Base-by-base conservation (phyloP, 164 flowering plant species). In the Akebia trifoliata region DNA sequence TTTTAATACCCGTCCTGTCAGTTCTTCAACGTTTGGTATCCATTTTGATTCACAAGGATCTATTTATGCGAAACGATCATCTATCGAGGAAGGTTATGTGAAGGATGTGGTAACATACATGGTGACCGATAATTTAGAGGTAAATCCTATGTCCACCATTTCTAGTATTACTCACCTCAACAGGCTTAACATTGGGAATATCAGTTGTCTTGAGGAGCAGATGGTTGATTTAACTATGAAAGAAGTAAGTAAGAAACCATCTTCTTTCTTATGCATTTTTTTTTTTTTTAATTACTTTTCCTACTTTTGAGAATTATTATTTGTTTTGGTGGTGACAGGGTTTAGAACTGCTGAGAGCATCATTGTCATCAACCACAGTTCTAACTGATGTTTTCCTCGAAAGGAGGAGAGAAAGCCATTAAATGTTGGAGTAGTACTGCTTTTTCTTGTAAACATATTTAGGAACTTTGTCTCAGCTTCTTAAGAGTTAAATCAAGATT, bases 91-190 rank as follows among this genome's bases (percentile, higher is more conserved):
- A 14, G 78, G 80, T 3, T 73, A 40, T 58, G 82, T 76, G 54
- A 72, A 69, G 38, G 79, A 65, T 1, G 49, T 69, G 35, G 76
- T 71, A 21, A 70, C 77, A 0, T 83, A 78, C 47, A 74, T 71
- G 72, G 66, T 77, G 6, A 70, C 58, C 73, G 84, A 82, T 71
- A 67, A 76, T 52, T 48, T 79, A 22, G 69, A 3, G 11, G 76
- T 81, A 21, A 59, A 29, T 14, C 83, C 82, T 2, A 65, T 79
- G 76, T 80, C 82, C 0, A 66, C 73, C 18, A 63, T 69, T 4
- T 69, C 78, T 0, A 43, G 61, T 43, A 57, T 76, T 18, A 26
- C 77, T 37, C 45, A 78, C 8, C 62, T 74, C 0, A 72, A 66
- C 44, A 61, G 53, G 56, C 61, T 67, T 18, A 50, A 63, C 31